These are phyloP conservation scores for Cryptosporidium muris DNA, from an alignment of 169 alveolate species.

Conservation along the genomic window DNA sequence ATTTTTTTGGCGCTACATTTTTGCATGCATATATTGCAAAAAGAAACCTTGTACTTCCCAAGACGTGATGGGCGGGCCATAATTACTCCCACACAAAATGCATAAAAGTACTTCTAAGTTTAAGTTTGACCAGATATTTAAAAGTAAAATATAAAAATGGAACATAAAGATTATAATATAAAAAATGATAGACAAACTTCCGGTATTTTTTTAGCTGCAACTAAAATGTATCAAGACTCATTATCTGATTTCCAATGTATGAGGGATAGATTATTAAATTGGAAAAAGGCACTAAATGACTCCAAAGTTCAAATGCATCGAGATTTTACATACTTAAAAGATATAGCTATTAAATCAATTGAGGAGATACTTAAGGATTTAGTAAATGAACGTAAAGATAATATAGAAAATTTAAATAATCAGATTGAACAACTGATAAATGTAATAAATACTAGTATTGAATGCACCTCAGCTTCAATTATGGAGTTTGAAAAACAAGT, in stretches of 20 bases:
- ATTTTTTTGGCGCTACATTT: no score
- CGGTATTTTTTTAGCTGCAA: constrained; percentile 3
- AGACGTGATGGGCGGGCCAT: no score
- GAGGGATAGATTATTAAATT: constrained; percentile 40
- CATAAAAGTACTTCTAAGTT: no score
- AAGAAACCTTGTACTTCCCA: no score
- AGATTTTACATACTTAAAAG: constrained; percentile 26
- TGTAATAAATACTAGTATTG: constrained; percentile 54
- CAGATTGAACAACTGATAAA: constrained; percentile 20
- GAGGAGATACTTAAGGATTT: constrained; percentile 34
- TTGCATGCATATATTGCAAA: no score
- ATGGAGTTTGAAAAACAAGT: constrained; percentile 31
- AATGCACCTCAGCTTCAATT: constrained; percentile 50
- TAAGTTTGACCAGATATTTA: background rate
- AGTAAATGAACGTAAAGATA: constrained; percentile 24
- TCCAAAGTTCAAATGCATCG: constrained; percentile 11
- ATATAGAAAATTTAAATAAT: constrained; percentile 11
- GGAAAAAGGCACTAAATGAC: constrained; percentile 15
- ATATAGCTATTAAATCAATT: constrained; percentile 19
- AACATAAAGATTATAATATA: background rate
- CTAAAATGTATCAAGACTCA: constrained; percentile 48
- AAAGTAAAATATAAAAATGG: constrained; percentile 3
- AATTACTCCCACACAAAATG: no score
- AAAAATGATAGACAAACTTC: background rate
- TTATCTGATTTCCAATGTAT: constrained; percentile 38